These are phyloP conservation scores for Lichtheimia ornata DNA, from an alignment of 371 early-diverging fungal species.

Conservation along the genomic window DNA sequence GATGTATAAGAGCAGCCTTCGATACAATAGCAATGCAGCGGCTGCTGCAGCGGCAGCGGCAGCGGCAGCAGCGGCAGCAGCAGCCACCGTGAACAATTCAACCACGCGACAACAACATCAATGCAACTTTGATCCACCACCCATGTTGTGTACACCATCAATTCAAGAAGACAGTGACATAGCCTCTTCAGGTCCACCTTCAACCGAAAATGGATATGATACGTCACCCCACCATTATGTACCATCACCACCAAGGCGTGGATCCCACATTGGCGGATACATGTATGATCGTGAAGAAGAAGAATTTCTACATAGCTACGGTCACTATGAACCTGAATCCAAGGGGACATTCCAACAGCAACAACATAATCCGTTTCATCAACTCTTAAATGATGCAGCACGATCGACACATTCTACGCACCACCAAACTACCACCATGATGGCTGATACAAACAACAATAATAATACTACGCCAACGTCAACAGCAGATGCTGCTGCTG, in stretches of 20 bases:
- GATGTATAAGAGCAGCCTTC: not conserved
- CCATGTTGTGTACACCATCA: conserved; percentile 3
- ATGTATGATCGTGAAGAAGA: conserved; percentile 5
- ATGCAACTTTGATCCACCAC: not conserved
- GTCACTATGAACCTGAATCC: too few species aligned
- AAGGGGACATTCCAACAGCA: too few species aligned
- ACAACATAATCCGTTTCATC: not conserved
- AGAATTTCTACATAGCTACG: not conserved
- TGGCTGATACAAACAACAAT: too few species aligned
- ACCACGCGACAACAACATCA: too few species aligned
- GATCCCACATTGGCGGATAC: not conserved
- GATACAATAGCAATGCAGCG: conserved; percentile 7
- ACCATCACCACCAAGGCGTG: conserved; percentile 1
- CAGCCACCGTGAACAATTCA: not conserved
- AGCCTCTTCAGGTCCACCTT: conserved; percentile 14
- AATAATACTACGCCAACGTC: not conserved
- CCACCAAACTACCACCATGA: too few species aligned
- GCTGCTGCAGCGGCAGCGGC: conserved; percentile 12
- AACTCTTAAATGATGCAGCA: too few species aligned
- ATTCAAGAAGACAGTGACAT: conserved; percentile 14
- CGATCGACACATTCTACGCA: too few species aligned
- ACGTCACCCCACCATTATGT: not conserved
- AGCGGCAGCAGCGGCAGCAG: conserved; percentile 5
- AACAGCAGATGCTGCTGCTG: not conserved
- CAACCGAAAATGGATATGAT: conserved; percentile 8